Evolutionary conservation across 805 yeast species (phyloP).

Genomic region (Metschnikowia kunwiensis): DNA sequence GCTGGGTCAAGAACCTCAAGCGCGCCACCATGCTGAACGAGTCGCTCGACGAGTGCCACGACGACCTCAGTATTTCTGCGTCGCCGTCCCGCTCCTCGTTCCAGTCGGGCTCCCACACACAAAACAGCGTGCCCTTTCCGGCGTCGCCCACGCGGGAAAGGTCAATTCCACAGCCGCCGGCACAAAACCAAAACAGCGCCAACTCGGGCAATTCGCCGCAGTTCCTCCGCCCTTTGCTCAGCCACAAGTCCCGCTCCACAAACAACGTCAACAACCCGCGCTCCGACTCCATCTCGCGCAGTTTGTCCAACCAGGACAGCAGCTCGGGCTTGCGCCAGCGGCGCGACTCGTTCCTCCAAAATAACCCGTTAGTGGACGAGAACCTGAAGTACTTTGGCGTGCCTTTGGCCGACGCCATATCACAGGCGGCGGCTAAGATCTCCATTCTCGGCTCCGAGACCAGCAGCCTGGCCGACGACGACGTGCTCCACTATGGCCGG

Average conservation of each 20-base stretch:
- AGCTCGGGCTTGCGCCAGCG: conserved; percentile 38
- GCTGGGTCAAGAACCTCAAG: conserved; percentile 46
- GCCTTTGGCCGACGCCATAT: conserved; percentile 64
- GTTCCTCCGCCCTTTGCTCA: conserved; percentile 44
- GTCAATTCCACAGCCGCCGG: conserved; percentile 6
- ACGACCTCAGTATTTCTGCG: conserved; percentile 18
- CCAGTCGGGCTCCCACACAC: conserved; percentile 14
- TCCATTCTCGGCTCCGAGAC: conserved; percentile 52
- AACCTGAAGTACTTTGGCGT: conserved; percentile 73
- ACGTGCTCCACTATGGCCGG: conserved; percentile 74
- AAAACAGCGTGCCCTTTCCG: conserved; percentile 16
- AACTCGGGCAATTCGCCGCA: conserved; percentile 16
- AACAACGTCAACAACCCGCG: conserved; percentile 41
- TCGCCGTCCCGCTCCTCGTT: conserved; percentile 18
- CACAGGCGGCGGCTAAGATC: conserved; percentile 74
- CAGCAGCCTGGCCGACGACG: conserved; percentile 39
- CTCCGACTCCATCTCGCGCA: conserved; percentile 34
- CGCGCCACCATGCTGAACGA: conserved; percentile 37
- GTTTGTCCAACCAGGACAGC: conserved; percentile 14
- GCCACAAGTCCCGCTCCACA: conserved; percentile 50
- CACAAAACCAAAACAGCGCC: conserved; percentile 1
- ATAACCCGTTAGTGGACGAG: conserved; percentile 42
- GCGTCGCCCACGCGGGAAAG: conserved; percentile 12
- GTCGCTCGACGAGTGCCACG: conserved; percentile 34
- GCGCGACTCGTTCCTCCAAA: conserved; percentile 49